Evolutionary conservation across 371 early-diverging fungal genomes (phyloP).

Genomic region (Mucor racemosus): DNA sequence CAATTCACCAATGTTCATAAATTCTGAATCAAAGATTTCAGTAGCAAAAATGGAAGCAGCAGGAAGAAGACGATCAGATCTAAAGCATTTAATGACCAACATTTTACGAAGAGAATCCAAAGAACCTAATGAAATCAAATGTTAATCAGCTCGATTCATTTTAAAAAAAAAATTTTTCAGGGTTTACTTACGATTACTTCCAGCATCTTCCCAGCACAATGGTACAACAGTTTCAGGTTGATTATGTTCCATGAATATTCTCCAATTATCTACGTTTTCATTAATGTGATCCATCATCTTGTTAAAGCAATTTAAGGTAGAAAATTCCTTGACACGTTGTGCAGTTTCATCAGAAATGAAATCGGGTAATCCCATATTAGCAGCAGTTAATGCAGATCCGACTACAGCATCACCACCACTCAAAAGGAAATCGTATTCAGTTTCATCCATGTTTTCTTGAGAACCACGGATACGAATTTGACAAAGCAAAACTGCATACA

Average conservation of each 20-base stretch:
- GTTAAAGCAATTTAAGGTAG: slow-evolving; percentile 61
- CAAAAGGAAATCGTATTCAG: slow-evolving; percentile 75
- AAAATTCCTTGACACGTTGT: slow-evolving; percentile 57
- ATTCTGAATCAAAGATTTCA: slow-evolving; percentile 72
- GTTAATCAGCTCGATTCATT: no score
- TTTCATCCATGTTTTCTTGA: slow-evolving; percentile 66
- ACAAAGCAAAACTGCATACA: slow-evolving; percentile 86
- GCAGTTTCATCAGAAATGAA: slow-evolving; percentile 72
- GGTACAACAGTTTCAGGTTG: slow-evolving; percentile 73
- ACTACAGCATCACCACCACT: slow-evolving; percentile 59
- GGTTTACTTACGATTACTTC: slow-evolving; percentile 53
- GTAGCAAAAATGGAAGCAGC: slow-evolving; percentile 81
- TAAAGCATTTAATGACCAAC: slow-evolving; percentile 83
- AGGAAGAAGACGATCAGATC: slow-evolving; percentile 87
- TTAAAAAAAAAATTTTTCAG: no score
- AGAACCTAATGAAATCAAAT: slow-evolving; percentile 19
- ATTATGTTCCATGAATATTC: slow-evolving; percentile 55
- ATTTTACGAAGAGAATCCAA: slow-evolving; percentile 71
- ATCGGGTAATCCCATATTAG: slow-evolving; percentile 45
- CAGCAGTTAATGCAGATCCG: slow-evolving; percentile 47
- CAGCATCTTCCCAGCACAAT: slow-evolving; percentile 60
- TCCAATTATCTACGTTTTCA: slow-evolving; percentile 60
- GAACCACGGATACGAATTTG: slow-evolving; percentile 82
- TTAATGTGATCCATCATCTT: slow-evolving; percentile 59
- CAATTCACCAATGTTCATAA: slow-evolving; percentile 67